Base-by-base conservation (phyloP, 805 yeast genomes). In the Candida qinlingensis region DNA sequence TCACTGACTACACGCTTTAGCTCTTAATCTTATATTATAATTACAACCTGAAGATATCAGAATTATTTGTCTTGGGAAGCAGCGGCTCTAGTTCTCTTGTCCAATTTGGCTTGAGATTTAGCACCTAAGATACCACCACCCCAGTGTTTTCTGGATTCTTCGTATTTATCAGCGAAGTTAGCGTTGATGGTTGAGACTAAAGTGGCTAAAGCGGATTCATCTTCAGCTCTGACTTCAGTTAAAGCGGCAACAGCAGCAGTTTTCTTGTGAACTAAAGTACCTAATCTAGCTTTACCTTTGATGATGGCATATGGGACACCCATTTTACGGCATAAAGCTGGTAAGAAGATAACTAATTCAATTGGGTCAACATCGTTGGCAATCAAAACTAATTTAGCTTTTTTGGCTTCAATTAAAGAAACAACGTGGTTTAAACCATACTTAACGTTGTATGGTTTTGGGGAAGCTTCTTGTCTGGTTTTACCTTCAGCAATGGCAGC, bases 351-450 rank as follows among this genome's bases (percentile, higher is more conserved):
- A 63, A 92, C 98, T 71, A 92, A 81, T 80, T 92, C 99, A 70
- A 92, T 87, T 70, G 99, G 99, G 82, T 92, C 99, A 67, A 92
- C 99, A 66, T 92, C 99, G 80, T 92, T 86, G 73, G 99, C 98
- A 68, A 92, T 92, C 75, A 92, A 83, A 57, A 92, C 97, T 66
- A 92, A 83, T 77, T 89, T 88, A 63, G 97, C 95, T 85, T 92
- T 92, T 87, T 92, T 94, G 95, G 89, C 88, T 84, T 92, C 99
- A 66, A 92, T 76, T 63, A 92, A 83, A 56, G 96, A 85, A 67
- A 91, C 97, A 79, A 92, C 97, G 79, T 92, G 99, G 91, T 92
- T 92, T 70, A 92, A 82, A 83, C 99, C 99, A 82, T 84, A 92
- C 83, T 92, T 92, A 74, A 92, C 95, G 66, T 80, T 92, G 75